Percentiles rank a stretch among this genome's conserved stretches.
These are phyloP conservation scores for Chlamydomonas eustigma DNA, from an alignment of 139 green algal species.

Conservation along the genomic window DNA sequence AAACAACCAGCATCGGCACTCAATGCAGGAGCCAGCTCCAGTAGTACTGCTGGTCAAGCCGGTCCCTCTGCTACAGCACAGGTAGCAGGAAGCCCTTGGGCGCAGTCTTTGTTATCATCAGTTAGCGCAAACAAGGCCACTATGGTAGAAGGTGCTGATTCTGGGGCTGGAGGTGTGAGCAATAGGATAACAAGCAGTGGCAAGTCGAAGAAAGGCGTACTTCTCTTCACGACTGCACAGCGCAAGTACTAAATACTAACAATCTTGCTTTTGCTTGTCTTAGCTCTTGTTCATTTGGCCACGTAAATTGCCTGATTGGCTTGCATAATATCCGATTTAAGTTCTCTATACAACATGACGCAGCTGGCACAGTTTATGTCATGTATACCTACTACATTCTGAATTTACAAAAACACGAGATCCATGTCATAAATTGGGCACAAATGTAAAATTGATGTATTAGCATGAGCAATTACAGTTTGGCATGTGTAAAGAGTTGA, in stretches of 20 bases:
- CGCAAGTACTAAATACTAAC: constrained; percentile 8
- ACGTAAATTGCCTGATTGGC: too few species aligned
- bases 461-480: too few species aligned
- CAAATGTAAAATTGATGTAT: too few species aligned
- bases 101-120: neutral
- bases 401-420: neutral
- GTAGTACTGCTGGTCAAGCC: neutral
- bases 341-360: neutral
- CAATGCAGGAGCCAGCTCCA: neutral
- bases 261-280: neutral
- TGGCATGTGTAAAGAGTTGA: too few species aligned
- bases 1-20: neutral
- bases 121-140: neutral
- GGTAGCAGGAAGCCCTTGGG: neutral
- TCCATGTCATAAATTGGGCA: too few species aligned
- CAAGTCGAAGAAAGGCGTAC: constrained; percentile 7
- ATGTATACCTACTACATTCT: neutral
- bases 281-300: neutral
- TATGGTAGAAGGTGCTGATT: neutral
- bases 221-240: constrained; percentile 13
- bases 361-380: neutral
- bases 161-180: neutral
- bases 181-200: neutral
- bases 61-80: neutral
- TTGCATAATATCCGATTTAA: neutral